Evolutionary conservation across 805 yeast species (phyloP), one percentile per base, ranked within the genome.

Genomic region (Clavispora phyllophila): DNA sequence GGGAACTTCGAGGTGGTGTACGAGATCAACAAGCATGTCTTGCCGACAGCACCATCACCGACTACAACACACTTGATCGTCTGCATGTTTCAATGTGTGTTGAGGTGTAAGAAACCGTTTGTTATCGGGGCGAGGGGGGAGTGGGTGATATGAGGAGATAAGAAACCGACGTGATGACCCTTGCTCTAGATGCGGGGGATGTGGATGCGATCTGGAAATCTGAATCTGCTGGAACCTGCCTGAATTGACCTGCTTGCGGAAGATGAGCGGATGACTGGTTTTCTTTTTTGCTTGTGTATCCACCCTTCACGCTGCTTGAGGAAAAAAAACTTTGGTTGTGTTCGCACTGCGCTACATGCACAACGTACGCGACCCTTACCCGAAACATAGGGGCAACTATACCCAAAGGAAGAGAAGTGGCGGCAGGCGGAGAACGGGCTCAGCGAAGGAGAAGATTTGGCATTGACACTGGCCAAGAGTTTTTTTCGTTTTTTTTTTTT

Each of bases 1-100:
- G 99, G 99, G 68, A 91, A 91, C 65, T 91, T 93, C 70, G 88
- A 87, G 47, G 96, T 91, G 41, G 98, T 91, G 69, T 91, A 91
- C 50, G 97, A 90, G 60, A 91, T 91, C 55, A 93, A 77, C 50
- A 93, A 79, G 72, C 98, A 91, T 15, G 98, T 91, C 46, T 89
- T 91, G 57, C 99, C 99, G 50, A 93, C 98, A 55, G 98, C 98
- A 87, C 99, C 99, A 71, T 93, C 99, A 53, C 99, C 99, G 43
- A 93, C 98, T 52, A 91, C 97, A 53, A 93, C 98, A 76, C 98
- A 93, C 70, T 91, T 91, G 65, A 86, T 76, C 46, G 82, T 73
- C 61, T 74, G 78, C 79, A 76, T 75, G 36, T 31, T 25, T 19
- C 10, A 27, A 20, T 27, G 28, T 19, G 18, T 25, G 36, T 13